Base-by-base conservation (phyloP, 2,329 filamentous ascomycete genomes). In the Alternaria incomplexa region DNA sequence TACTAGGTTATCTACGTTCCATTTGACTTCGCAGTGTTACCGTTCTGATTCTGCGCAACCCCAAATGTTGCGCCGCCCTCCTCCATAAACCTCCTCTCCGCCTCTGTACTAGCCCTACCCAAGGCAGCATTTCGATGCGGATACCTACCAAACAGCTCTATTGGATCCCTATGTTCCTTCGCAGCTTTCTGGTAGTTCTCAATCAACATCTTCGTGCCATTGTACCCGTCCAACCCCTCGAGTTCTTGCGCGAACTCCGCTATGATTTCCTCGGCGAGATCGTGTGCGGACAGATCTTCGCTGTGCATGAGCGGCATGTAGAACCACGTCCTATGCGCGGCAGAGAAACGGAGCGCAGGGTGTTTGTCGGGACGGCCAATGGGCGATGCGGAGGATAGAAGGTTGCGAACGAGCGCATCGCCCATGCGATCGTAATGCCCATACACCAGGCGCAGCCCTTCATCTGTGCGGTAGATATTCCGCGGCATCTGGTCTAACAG, bases 401-500 rank as follows among this genome's bases (percentile, higher is more conserved):
- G 74, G 28, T 73, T 56, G 61, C 66, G 65, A 1, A 83, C 72
- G 7, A 89, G 72, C 2, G 83, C 78, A n/a, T 77, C 77, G 0
- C 85, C 82, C 3, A 90, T 77, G 7, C 82, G 83, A 67, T 90
- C 88, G 66, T 88, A 90, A 66, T 85, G 82, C 1, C 62, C 77
- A 70, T 89, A 90, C 4, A 86, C 81, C 3, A 85, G 65, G 0
- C 81, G 74, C 23, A 86, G 76, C 0, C 80, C 78, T 0, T 71
- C 66, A 8, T 70, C 69, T 0, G 81, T 83, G 13, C 89, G 87
- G 77, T 85, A 88, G 65, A 87, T 82, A 71, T 91, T 90, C 3
- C 89, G 85, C 0, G 88, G 82, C 45, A 90, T 81, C 71, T 91
- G 89, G 65, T 91, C 89, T 3, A 91, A 82, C 3, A 91, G 81